Evolutionary conservation across 306 rosid species (phyloP), one percentile per base, ranked within the genome.

Genomic region (Gastrolobium bilobum): DNA sequence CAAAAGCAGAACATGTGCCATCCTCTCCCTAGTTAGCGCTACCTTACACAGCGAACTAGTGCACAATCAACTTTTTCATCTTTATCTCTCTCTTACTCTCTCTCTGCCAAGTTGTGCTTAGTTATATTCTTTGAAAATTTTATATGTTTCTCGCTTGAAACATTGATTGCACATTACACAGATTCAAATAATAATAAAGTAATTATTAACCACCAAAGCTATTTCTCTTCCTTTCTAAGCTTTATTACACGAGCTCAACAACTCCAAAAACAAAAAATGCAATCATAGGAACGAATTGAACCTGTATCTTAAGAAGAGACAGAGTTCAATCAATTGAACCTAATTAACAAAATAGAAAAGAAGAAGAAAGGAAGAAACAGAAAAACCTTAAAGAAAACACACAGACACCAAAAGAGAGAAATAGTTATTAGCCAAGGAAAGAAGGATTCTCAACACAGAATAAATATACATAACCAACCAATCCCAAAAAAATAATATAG

Each of bases 231-330:
- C 53, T 62, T 73, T 63, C 62, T 40, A 53, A 71, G 50, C 79
- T 80, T 59, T 46, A 66, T 30, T 52, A 33, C 68, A 35, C 10
- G 0, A 54, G 44, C 59, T 48, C 73, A 65, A 54, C 33, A n/a
- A 14, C 71, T 54, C 71, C 76, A 48, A 73, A 43, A 71, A 0
- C 50, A 20, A 30, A 59, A 38, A 20, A 60, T 29, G 50, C 8
- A 50, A 70, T 38, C 63, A 53, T 52, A 38, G 35, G 87, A 81
- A 54, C 5, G 47, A 59, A 46, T 63, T 63, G 64, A 82, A 50
- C 91, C 89, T 89, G 88, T 75, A 82, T 13, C 63, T 47, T 48
- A 56, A 75, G 15, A n/a, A 79, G 54, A 69, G 68, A 82, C 56
- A 53, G 14, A 75, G 20, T 37, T 75, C 37, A 76, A 60, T 71